Evolutionary conservation across 73 alveolate genomes (phyloP).

Genomic region (Tetrahymena malaccensis): DNA sequence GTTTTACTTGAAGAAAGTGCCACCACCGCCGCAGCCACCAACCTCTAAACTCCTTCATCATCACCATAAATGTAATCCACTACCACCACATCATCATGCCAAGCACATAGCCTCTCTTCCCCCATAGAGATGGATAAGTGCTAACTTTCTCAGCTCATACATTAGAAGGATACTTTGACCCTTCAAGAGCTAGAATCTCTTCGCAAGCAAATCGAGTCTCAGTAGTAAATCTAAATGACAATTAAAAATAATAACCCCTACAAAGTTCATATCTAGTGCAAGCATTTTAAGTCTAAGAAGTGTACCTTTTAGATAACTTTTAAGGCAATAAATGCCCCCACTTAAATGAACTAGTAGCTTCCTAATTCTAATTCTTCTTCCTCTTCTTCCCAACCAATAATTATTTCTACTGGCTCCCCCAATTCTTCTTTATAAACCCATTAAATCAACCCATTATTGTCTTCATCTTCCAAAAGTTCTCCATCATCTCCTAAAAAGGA

Average conservation of each 20-base stretch:
- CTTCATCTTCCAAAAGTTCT: background rate
- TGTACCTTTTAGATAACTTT: background rate
- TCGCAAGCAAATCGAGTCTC: background rate
- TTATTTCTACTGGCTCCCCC: constrained; percentile 1
- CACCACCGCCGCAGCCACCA: background rate
- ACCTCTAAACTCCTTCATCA: background rate
- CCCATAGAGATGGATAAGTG: constrained; percentile 1
- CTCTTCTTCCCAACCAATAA: background rate
- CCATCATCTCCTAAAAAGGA: background rate
- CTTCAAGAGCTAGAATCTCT: constrained; percentile 1
- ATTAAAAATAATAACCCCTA: background rate
- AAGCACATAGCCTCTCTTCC: background rate
- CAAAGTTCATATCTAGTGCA: background rate
- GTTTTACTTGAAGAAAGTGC: background rate
- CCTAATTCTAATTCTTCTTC: background rate
- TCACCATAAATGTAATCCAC: background rate
- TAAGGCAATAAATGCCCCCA: background rate
- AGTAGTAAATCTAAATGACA: background rate
- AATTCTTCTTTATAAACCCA: background rate
- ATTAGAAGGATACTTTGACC: background rate
- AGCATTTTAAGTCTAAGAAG: background rate
- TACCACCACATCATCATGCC: background rate
- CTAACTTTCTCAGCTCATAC: background rate
- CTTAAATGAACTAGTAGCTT: background rate
- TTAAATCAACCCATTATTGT: background rate